Evolutionary conservation across 2,329 filamentous ascomycete genomes (phyloP).

Genomic region (Xylariaceae sp.): DNA sequence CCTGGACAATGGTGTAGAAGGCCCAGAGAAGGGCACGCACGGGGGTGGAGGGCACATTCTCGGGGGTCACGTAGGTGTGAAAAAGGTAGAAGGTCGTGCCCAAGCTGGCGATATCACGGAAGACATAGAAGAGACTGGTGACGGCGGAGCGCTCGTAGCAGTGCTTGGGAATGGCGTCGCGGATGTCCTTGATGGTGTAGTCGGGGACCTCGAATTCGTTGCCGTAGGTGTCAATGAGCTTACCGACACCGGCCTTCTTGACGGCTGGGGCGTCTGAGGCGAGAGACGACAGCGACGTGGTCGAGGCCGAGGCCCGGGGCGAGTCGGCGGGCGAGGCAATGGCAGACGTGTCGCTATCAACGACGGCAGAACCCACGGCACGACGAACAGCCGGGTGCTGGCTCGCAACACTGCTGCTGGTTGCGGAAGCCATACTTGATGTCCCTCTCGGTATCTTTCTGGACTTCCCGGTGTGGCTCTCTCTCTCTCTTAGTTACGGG

Average conservation of each 20-base stretch:
- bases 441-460: background rate
- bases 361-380: constrained; percentile 39
- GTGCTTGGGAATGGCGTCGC: constrained; percentile 94
- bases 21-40: constrained; percentile 60
- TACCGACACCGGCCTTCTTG: constrained; percentile 42
- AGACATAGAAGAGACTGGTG: constrained; percentile 74
- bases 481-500: background rate
- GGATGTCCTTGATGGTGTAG: constrained; percentile 96
- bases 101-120: constrained; percentile 69
- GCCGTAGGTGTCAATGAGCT: constrained; percentile 85
- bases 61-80: constrained; percentile 84
- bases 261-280: constrained; percentile 54
- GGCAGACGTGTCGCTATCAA: constrained; percentile 46
- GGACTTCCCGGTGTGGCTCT: background rate
- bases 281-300: constrained; percentile 88
- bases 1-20: constrained; percentile 73
- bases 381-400: constrained; percentile 45
- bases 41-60: constrained; percentile 66
- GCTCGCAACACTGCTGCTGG: constrained; percentile 39
- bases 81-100: constrained; percentile 77
- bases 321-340: constrained; percentile 55
- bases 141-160: constrained; percentile 85
- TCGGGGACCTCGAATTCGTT: constrained; percentile 91
- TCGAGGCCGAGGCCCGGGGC: constrained; percentile 63
- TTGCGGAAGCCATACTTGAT: constrained; percentile 42